Conservation (phyloP, 345 rosid species). For the Raphanus sativus region DNA sequence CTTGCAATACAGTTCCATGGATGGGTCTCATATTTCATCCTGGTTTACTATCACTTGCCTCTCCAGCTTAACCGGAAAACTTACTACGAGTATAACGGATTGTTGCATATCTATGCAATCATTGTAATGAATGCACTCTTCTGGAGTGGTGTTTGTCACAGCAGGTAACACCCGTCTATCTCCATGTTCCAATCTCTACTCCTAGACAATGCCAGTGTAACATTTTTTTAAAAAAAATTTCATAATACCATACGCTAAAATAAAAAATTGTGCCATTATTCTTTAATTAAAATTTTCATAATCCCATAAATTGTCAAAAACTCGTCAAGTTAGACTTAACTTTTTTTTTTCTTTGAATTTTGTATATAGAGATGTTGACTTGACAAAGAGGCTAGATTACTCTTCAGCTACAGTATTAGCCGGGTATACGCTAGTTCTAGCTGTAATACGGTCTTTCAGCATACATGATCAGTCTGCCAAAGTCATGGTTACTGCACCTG, state of each 20-base stretch:
- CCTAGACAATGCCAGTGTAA: neutral
- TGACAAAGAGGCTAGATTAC: slow-evolving; percentile 76
- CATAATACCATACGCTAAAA: neutral
- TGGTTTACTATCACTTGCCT: slow-evolving; percentile 71
- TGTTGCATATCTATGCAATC: slow-evolving; percentile 71
- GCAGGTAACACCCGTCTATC: slow-evolving; percentile 47
- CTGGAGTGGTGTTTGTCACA: slow-evolving; percentile 85
- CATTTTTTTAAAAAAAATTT: neutral
- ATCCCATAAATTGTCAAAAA: neutral
- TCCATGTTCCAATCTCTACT: neutral
- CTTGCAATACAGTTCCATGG: slow-evolving; percentile 85
- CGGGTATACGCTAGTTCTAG: slow-evolving; percentile 65
- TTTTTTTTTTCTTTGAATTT: slow-evolving; percentile 14
- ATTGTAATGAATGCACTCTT: slow-evolving; percentile 81
- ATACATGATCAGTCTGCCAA: slow-evolving; percentile 74
- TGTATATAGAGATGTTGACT: slow-evolving; percentile 64
- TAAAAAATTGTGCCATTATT: neutral
- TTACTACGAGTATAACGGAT: slow-evolving; percentile 66
- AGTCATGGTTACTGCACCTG: slow-evolving; percentile 84
- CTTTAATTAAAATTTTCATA: neutral
- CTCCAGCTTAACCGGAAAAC: slow-evolving; percentile 59
- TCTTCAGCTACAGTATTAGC: slow-evolving; percentile 77
- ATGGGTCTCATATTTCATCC: slow-evolving; percentile 87
- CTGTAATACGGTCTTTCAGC: slow-evolving; percentile 64
- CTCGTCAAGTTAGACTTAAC: neutral